Percentiles rank a stretch among this genome's conserved stretches.
These are phyloP conservation scores for Zygosaccharomyces pseudobailii DNA, from an alignment of 1,139 yeast species.

Conservation along the genomic window DNA sequence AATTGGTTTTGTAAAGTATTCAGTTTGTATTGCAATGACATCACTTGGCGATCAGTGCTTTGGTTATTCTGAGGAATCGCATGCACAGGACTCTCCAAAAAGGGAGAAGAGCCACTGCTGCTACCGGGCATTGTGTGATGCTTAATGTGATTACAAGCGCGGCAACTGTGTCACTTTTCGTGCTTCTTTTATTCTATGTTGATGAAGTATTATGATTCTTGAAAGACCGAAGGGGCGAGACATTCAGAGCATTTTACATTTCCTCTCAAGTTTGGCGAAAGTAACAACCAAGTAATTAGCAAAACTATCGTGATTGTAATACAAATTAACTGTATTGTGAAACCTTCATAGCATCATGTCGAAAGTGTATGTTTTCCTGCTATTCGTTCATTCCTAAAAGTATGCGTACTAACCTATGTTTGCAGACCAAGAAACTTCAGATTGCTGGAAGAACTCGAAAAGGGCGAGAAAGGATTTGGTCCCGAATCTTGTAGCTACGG, in stretches of 20 bases:
- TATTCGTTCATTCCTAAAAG: background rate
- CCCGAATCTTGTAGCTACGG: slow-evolving; percentile 97
- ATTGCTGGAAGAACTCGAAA: slow-evolving; percentile 89
- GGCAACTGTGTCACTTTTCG: background rate
- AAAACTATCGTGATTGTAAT: background rate
- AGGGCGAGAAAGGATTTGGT: slow-evolving; percentile 96
- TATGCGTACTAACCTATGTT: slow-evolving; percentile 4
- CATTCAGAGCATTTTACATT: background rate
- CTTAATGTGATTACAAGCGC: background rate
- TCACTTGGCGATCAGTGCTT: slow-evolving; percentile 16
- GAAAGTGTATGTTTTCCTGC: slow-evolving; percentile 35
- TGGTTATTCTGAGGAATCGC: slow-evolving; percentile 10
- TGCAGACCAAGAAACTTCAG: slow-evolving; percentile 87
- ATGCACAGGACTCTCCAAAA: slow-evolving; percentile 40
- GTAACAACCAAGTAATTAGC: background rate
- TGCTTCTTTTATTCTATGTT: slow-evolving; percentile 6
- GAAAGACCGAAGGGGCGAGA: slow-evolving; percentile 3
- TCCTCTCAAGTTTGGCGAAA: background rate
- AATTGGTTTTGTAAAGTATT: slow-evolving; percentile 27
- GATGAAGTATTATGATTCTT: background rate
- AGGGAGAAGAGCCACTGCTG: slow-evolving; percentile 44
- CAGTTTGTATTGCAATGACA: slow-evolving; percentile 24
- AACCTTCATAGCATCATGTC: slow-evolving; percentile 31
- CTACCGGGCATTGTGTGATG: slow-evolving; percentile 11
- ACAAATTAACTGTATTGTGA: background rate